These are phyloP conservation scores for Erythrophleum ivorense DNA, from an alignment of 331 rosid species.

Conservation along the genomic window DNA sequence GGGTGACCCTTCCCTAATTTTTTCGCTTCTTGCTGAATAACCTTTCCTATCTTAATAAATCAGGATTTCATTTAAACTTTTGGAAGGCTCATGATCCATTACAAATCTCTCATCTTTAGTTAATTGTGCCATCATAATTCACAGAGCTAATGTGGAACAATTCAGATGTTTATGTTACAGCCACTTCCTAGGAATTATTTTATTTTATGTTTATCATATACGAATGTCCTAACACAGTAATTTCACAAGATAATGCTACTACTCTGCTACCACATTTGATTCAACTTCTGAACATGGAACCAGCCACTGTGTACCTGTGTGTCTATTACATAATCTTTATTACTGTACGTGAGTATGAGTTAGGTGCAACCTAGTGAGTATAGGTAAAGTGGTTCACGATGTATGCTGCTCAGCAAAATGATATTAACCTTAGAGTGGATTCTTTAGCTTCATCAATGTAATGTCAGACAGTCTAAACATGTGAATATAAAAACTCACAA, in stretches of 20 bases:
- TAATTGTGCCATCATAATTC: background rate
- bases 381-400: background rate
- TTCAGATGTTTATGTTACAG: background rate
- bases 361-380: background rate
- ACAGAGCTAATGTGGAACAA: background rate
- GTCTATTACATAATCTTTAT: background rate
- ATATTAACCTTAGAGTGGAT: conserved; percentile 21
- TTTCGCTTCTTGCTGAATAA: conserved; percentile 6
- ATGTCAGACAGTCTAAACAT: conserved; percentile 32
- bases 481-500: conserved; percentile 65
- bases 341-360: background rate
- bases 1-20: background rate
- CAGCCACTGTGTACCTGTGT: background rate
- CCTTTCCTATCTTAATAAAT: conserved; percentile 14
- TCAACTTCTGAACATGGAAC: conserved; percentile 17
- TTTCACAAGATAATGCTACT: background rate
- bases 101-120: conserved; percentile 13
- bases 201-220: conserved; percentile 5
- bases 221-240: conserved; percentile 15
- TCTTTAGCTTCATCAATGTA: conserved; percentile 25
- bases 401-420: conserved; percentile 9
- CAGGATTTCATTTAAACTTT: conserved; percentile 18
- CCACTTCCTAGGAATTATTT: conserved; percentile 6
- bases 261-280: conserved; percentile 24
- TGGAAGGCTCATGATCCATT: conserved; percentile 6